Conservation (phyloP, 73 alveolate species). For the Stentor coeruleus region DNA sequence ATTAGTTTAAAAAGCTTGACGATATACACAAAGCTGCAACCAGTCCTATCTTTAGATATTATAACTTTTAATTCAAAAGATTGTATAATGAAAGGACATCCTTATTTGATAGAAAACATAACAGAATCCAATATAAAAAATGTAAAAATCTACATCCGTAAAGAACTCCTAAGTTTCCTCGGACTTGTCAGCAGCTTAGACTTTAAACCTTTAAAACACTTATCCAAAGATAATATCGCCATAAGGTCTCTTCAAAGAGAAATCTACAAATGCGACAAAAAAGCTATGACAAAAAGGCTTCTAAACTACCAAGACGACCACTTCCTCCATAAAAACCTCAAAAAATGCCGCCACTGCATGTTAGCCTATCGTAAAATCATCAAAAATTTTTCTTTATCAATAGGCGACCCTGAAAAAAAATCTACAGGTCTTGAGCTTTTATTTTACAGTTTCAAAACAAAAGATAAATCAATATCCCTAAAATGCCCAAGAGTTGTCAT, state of each 20-base stretch:
- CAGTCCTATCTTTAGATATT: neutral
- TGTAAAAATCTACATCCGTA: neutral
- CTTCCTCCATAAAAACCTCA: neutral
- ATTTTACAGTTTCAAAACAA: neutral
- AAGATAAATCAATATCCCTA: neutral
- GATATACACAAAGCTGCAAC: neutral
- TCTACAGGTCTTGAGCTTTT: neutral
- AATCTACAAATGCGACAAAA: neutral
- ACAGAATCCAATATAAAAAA: neutral
- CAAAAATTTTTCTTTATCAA: neutral
- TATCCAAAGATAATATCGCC: neutral
- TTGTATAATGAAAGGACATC: conserved; percentile 14
- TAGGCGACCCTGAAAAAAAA: neutral
- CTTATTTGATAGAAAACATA: neutral
- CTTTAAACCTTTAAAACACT: neutral
- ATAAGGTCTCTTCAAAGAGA: neutral
- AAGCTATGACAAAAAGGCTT: too few species aligned
- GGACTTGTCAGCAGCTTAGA: neutral
- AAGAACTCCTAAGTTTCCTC: neutral
- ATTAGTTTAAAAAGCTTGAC: neutral
- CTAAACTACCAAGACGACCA: neutral
- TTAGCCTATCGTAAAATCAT: too few species aligned
- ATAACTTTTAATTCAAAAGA: neutral
- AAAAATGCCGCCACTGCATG: neutral
- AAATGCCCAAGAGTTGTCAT: neutral